Conservation (phyloP, 1,139 yeast genomes). For the Pneumocystis canis region DNA sequence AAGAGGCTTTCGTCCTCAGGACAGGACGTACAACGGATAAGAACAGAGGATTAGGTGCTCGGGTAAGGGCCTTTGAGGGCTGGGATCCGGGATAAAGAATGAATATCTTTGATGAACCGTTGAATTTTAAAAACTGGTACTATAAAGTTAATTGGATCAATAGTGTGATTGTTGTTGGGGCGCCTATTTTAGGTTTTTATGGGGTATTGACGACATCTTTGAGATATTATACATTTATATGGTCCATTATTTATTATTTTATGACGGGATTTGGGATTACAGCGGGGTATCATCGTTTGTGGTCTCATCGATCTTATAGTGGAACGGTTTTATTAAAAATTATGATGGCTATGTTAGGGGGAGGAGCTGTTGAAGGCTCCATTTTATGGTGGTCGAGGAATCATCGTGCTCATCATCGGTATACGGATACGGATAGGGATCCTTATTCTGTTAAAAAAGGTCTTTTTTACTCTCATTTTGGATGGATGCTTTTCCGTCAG, state of each 20-base stretch:
- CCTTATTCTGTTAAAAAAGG: constrained; percentile 96
- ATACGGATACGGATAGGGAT: constrained; percentile 90
- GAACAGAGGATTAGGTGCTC: no score
- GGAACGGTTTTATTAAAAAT: constrained; percentile 59
- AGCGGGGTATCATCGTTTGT: constrained; percentile 82
- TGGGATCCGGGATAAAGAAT: constrained; percentile 20
- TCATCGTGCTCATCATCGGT: constrained; percentile 94
- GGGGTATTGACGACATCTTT: constrained; percentile 44
- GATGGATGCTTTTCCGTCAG: constrained; percentile 91
- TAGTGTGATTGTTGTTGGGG: constrained; percentile 50
- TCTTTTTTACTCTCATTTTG: constrained; percentile 89
- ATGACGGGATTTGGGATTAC: constrained; percentile 82
- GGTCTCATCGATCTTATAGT: constrained; percentile 78
- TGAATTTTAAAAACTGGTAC: constrained; percentile 74
- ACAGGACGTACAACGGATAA: no score
- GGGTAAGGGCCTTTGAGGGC: no score
- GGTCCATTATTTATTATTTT: constrained; percentile 49
- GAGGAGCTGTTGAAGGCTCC: constrained; percentile 92
- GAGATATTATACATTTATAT: constrained; percentile 41
- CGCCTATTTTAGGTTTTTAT: constrained; percentile 54
- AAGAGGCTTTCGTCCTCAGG: no score
- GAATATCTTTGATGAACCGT: constrained; percentile 85
- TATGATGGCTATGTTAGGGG: constrained; percentile 72
- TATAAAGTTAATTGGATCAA: constrained; percentile 90
- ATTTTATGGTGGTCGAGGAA: constrained; percentile 98